Evolutionary conservation across 352 stramenopile species (phyloP).

Genomic region (Phytophthora chlamydospora): DNA sequence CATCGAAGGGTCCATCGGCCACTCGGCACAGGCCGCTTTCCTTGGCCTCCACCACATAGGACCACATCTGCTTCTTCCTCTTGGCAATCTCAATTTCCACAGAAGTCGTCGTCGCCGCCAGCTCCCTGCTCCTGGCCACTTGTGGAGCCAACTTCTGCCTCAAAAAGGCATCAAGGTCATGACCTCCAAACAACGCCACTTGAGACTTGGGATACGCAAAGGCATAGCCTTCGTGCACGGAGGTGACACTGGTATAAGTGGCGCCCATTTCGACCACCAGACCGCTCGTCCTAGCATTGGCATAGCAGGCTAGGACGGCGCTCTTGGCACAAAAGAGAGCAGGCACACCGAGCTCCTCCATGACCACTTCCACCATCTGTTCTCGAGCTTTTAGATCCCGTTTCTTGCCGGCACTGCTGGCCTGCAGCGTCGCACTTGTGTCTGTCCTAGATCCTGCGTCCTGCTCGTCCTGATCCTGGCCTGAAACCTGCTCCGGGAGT

Average conservation of each 20-base stretch:
- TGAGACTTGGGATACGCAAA: conserved; percentile 71
- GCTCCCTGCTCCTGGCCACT: conserved; percentile 24
- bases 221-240: conserved; percentile 81
- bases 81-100: conserved; percentile 34
- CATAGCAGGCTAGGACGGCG: conserved; percentile 82
- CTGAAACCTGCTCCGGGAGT: conserved; percentile 50
- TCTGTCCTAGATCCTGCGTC: conserved; percentile 10
- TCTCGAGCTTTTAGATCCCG: conserved; percentile 58
- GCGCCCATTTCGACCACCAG: conserved; percentile 83
- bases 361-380: conserved; percentile 80
- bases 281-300: conserved; percentile 80
- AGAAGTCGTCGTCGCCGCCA: conserved; percentile 18
- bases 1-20: conserved; percentile 73
- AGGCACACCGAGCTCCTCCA: conserved; percentile 77
- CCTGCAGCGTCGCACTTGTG: conserved; percentile 15
- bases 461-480: conserved; percentile 28
- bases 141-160: conserved; percentile 57
- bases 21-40: conserved; percentile 78
- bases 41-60: conserved; percentile 71
- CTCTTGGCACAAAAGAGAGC: conserved; percentile 87
- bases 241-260: conserved; percentile 78
- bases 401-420: conserved; percentile 56
- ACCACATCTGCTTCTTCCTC: conserved; percentile 53
- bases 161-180: conserved; percentile 73
- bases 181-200: conserved; percentile 60